Percentiles rank a stretch among this genome's conserved stretches.
These are phyloP conservation scores for Artemisia argyi DNA, from an alignment of 129 eudicot genomes.

Conservation along the genomic window DNA sequence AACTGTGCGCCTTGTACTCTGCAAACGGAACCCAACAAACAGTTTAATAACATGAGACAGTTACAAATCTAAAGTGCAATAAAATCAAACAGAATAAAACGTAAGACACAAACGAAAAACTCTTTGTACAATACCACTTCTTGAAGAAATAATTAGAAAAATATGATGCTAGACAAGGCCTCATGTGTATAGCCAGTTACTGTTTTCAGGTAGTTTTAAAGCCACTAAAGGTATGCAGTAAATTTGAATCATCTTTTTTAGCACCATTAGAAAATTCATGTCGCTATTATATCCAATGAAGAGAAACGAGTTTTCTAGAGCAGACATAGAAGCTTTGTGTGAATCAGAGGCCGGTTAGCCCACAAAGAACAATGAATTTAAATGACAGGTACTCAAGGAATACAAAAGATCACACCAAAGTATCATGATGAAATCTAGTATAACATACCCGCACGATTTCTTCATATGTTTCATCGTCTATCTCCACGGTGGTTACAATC, in stretches of 20 bases:
- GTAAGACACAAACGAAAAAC: neutral
- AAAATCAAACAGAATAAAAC: neutral
- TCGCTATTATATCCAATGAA: neutral
- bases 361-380: conserved; percentile 1
- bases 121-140: neutral
- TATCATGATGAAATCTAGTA: neutral
- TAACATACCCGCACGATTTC: conserved; percentile 90
- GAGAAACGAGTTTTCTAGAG: neutral
- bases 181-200: neutral
- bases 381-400: neutral
- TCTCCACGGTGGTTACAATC: conserved; percentile 89
- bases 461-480: conserved; percentile 97
- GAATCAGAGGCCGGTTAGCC: neutral
- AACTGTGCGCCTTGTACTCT: conserved; percentile 87
- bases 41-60: neutral
- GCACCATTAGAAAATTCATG: neutral
- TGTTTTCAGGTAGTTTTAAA: neutral
- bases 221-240: neutral
- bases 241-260: too few relatives aligned
- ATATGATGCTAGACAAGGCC: neutral
- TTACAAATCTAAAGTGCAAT: neutral
- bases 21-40: conserved; percentile 27
- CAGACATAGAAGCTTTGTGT: neutral
- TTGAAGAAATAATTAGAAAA: neutral
- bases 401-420: neutral